A percentile compares a stretch with the other conserved stretches of the same genome.
Conservation (phyloP, 345 rosid genomes). For the Isatis tinctoria region DNA sequence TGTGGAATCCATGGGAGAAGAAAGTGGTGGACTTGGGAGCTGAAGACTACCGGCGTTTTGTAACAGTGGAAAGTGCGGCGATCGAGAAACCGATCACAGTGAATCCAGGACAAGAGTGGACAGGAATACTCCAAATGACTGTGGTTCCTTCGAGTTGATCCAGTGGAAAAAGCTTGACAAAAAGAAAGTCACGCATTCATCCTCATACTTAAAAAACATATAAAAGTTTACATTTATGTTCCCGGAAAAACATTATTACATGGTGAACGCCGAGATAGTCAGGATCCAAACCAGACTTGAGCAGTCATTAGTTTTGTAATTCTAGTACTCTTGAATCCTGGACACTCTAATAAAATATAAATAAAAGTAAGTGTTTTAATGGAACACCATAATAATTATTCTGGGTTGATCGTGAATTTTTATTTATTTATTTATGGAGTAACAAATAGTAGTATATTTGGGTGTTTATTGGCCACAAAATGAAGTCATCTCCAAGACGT, state of each 20-base stretch:
- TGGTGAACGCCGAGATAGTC: slow-evolving; percentile 4
- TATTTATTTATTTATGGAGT: background rate
- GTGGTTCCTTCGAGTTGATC: slow-evolving; percentile 79
- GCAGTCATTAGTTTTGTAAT: background rate
- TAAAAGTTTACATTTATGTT: background rate
- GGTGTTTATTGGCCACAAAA: slow-evolving; percentile 17
- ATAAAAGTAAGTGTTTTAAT: background rate
- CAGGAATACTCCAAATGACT: slow-evolving; percentile 64
- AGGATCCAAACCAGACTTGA: background rate
- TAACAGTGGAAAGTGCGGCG: slow-evolving; percentile 81
- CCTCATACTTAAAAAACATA: background rate
- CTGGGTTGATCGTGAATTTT: background rate
- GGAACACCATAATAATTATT: background rate
- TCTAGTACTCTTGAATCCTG: background rate
- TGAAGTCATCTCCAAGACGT: background rate
- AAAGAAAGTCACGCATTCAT: slow-evolving; percentile 21
- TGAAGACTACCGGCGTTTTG: slow-evolving; percentile 81
- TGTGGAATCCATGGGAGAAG: slow-evolving; percentile 99
- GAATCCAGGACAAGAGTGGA: slow-evolving; percentile 92
- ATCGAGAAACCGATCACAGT: slow-evolving; percentile 67
- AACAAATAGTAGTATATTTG: background rate
- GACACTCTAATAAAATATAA: background rate
- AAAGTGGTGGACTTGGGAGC: slow-evolving; percentile 76
- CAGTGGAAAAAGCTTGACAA: slow-evolving; percentile 69
- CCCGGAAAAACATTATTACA: background rate